Percentiles rank a stretch among this genome's conserved stretches.
phyloP scores from a whole-genome alignment of 371 early-diverging fungal species.

The Entomophthora muscae region DNA sequence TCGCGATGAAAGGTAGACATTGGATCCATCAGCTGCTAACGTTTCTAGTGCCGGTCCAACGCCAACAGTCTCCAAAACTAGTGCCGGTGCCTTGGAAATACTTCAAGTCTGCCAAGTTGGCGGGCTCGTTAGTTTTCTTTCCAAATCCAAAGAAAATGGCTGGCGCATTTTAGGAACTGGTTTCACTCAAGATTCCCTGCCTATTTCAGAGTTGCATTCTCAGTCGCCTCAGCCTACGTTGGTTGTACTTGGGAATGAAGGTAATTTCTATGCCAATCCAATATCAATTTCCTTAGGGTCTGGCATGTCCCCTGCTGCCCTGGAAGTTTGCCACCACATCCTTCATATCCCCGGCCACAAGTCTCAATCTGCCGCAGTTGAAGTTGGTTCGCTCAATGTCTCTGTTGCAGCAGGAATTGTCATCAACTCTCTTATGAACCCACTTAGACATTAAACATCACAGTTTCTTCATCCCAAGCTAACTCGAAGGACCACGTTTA shows the following conservation, averaged over 20 bases:
- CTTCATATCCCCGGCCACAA: neutral
- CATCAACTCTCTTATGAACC: neutral
- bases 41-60: neutral
- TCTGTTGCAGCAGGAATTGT: neutral
- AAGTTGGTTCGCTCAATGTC: neutral
- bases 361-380: neutral
- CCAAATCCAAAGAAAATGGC: neutral
- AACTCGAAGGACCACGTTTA: no score
- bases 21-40: neutral
- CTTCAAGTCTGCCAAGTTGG: neutral
- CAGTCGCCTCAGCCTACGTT: neutral
- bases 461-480: no score
- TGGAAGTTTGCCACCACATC: neutral
- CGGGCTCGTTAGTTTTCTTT: neutral
- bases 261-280: neutral
- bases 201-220: neutral
- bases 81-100: neutral
- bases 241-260: neutral
- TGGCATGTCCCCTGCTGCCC: neutral
- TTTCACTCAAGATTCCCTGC: neutral
- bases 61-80: neutral
- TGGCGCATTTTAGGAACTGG: neutral
- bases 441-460: no score
- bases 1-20: neutral
- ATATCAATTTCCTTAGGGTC: neutral